phyloP scores from a whole-genome alignment of 352 stramenopile genomes.

The Aphanomyces cochlioides region DNA sequence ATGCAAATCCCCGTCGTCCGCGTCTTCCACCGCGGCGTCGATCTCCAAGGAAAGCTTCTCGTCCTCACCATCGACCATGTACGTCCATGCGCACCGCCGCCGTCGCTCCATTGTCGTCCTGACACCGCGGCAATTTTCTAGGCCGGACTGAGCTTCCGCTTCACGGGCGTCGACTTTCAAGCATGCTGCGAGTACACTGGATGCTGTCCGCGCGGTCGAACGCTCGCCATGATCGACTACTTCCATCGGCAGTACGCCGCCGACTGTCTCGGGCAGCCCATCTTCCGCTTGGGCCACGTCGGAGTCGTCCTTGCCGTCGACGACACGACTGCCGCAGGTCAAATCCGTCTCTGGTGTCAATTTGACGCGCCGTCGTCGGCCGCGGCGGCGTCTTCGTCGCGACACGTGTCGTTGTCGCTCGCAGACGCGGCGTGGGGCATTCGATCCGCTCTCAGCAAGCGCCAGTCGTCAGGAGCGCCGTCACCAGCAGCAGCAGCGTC shows the following conservation, averaged over 20 bases:
- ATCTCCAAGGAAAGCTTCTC: constrained; percentile 7
- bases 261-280: neutral
- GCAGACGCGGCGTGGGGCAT: constrained; percentile 4
- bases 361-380: neutral
- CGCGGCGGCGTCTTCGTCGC: no score
- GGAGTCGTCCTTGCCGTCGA: neutral
- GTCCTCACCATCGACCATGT: constrained; percentile 21
- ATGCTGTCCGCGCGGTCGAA: constrained; percentile 10
- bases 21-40: constrained; percentile 9
- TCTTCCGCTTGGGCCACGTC: constrained; percentile 8
- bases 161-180: constrained; percentile 14
- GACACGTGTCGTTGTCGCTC: neutral
- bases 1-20: constrained; percentile 2
- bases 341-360: neutral
- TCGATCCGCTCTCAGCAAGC: neutral
- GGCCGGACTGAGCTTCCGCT: constrained; percentile 14
- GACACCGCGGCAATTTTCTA: neutral
- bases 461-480: neutral
- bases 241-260: constrained; percentile 1
- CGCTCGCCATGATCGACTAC: constrained; percentile 3
- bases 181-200: neutral
- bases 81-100: neutral
- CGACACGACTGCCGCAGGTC: neutral
- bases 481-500: neutral
- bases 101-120: neutral